Evolutionary conservation across 129 eudicot genomes (phyloP).

Genomic region (Tagetes patula): DNA sequence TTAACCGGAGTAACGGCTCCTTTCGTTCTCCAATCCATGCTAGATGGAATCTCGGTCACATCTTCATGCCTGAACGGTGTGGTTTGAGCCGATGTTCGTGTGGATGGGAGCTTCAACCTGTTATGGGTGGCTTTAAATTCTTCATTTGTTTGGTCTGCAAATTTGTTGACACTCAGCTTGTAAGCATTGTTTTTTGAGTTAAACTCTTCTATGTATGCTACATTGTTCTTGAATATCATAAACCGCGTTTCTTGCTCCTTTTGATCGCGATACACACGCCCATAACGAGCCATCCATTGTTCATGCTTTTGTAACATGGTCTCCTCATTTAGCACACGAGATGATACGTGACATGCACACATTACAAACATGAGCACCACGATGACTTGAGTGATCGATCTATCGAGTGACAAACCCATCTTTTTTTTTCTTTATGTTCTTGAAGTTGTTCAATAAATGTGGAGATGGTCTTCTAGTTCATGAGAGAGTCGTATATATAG

Average conservation of each 20-base stretch:
- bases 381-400: not conserved
- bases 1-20: constrained; percentile 28
- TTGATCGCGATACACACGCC: constrained; percentile 37
- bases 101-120: constrained; percentile 32
- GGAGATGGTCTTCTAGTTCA: too few species aligned
- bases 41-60: constrained; percentile 39
- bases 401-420: constrained; percentile 1
- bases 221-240: constrained; percentile 35
- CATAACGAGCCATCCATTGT: constrained; percentile 43
- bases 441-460: not conserved
- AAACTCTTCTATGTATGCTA: constrained; percentile 34
- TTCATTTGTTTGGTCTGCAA: constrained; percentile 41
- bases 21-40: constrained; percentile 28
- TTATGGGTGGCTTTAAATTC: constrained; percentile 39
- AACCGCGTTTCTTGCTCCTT: constrained; percentile 37
- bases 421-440: not conserved
- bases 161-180: constrained; percentile 33
- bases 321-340: constrained; percentile 26
- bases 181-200: constrained; percentile 28
- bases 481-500: too few species aligned
- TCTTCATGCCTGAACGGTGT: constrained; percentile 38
- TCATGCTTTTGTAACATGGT: constrained; percentile 36
- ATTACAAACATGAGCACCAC: constrained; percentile 12
- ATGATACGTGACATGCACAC: constrained; percentile 24
- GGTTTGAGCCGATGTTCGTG: not conserved